phyloP scores from a whole-genome alignment of 2,329 filamentous ascomycete genomes.

The Diaporthe longicolla region DNA sequence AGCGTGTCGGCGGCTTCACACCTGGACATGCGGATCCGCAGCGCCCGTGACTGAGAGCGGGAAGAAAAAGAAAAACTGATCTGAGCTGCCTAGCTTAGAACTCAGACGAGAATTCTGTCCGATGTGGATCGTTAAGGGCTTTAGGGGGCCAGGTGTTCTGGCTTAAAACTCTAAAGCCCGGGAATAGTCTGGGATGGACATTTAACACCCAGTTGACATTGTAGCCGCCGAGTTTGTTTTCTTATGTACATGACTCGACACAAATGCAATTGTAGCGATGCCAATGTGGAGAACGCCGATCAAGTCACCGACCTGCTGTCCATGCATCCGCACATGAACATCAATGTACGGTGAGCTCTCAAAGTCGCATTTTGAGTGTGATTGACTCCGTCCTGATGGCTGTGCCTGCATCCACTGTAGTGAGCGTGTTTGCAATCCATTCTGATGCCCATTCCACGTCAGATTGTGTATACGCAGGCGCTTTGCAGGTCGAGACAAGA shows the following conservation, averaged over 20 bases:
- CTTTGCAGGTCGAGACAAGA: background rate
- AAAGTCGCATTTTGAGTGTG: background rate
- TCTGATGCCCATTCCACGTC: background rate
- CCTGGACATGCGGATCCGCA: slow-evolving; percentile 28
- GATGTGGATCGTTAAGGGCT: slow-evolving; percentile 3
- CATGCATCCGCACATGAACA: background rate
- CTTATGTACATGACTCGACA: slow-evolving; percentile 19
- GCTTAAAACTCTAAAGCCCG: slow-evolving; percentile 7
- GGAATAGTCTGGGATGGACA: background rate
- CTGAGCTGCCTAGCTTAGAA: background rate
- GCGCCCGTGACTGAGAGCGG: slow-evolving; percentile 1
- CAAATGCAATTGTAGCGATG: background rate
- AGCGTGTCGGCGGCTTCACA: slow-evolving; percentile 14
- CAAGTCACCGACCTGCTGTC: slow-evolving; percentile 16
- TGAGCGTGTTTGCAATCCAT: background rate
- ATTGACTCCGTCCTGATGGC: background rate
- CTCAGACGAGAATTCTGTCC: background rate
- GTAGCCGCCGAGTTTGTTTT: background rate
- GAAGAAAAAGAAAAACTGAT: background rate
- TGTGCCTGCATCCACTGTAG: no score
- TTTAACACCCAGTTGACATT: background rate
- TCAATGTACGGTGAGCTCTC: slow-evolving; percentile 18
- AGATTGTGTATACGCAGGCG: background rate
- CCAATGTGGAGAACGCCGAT: slow-evolving; percentile 26
- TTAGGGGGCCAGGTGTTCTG: background rate